Base-by-base conservation (phyloP, 2,329 filamentous ascomycete genomes). In the Trichoderma asperellum region DNA sequence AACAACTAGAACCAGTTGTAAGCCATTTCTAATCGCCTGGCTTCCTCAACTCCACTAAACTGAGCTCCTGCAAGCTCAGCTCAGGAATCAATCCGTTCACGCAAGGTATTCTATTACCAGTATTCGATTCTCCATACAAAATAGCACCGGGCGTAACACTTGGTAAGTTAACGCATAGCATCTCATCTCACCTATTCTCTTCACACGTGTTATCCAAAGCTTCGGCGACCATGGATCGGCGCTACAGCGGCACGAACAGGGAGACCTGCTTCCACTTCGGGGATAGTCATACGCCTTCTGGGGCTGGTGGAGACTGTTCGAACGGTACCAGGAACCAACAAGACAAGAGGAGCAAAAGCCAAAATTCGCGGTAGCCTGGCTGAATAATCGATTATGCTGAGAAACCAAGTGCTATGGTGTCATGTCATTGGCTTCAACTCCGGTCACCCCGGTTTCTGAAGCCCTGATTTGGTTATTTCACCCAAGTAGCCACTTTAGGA, bases 181-280 rank as follows among this genome's bases (percentile, higher is more conserved):
- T 49, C n/a, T 14, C n/a, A 12, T 29, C 29, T 11, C 11, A n/a
- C n/a, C 55, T 34, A 34, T 16, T n/a, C 40, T 40, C 14, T 8
- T n/a, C 18, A 34, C 37, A 5, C 18, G 18, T 18, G 24, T 49
- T 34, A 62, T 5, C 57, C 34, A 29, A 11, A 24, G 21, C 32
- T 27, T 37, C 18, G 27, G 43, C 14, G n/a, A 43, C 35, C n/a
- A 14, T 61, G 57, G 66, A 62, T 68, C 66, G 52, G 8, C 57
- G 47, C 66, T 62, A 68, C 35, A 21, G 47, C 52, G 12, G 66
- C 66, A 62, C 5, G 14, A 11, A 18, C 66, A 68, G 47, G 66
- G 66, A 37, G 34, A 68, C 66, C 66, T 24, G 27, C 43, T 47
- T 1, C 66, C 35, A 14, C 3, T 29, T 68, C 47, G 4, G 66